Percentiles rank a stretch among this genome's conserved stretches.
These are phyloP conservation scores for Ophiobolus disseminans DNA, from an alignment of 2,329 filamentous ascomycete genomes.

Conservation along the genomic window DNA sequence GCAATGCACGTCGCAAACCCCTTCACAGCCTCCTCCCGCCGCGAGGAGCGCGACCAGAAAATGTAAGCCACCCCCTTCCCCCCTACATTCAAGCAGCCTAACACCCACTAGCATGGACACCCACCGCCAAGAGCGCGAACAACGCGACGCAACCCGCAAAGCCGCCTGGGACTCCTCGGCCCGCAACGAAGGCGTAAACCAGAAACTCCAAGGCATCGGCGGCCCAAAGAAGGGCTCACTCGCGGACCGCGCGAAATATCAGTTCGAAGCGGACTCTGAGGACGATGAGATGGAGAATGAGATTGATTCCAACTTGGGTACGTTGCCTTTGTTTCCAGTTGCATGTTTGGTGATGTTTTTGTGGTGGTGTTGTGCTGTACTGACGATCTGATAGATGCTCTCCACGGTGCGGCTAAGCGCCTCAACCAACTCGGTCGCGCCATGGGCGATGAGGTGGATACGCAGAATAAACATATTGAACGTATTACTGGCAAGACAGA, in stretches of 20 bases:
- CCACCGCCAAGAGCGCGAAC: conserved; percentile 63
- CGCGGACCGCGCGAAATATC: conserved; percentile 44
- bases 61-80: conserved; percentile 65
- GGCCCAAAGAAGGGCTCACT: conserved; percentile 31
- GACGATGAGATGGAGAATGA: conserved; percentile 71
- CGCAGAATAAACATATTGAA: conserved; percentile 79
- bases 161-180: conserved; percentile 54
- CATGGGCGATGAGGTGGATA: conserved; percentile 76
- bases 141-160: conserved; percentile 62
- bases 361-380: conserved; percentile 3
- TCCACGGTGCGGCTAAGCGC: conserved; percentile 68
- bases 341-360: conserved; percentile 1
- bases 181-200: conserved; percentile 32
- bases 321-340: too few species aligned
- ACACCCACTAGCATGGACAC: conserved; percentile 68
- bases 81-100: conserved; percentile 41
- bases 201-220: conserved; percentile 18
- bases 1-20: conserved; percentile 70
- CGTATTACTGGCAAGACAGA: conserved; percentile 85
- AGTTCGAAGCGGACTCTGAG: conserved; percentile 44
- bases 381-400: conserved; percentile 50
- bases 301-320: conserved; percentile 53
- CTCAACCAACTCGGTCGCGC: conserved; percentile 77
- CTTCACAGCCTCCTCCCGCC: conserved; percentile 67
- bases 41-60: conserved; percentile 64